Conservation (phyloP, 2,329 filamentous ascomycete genomes). For the Neurospora sp. region DNA sequence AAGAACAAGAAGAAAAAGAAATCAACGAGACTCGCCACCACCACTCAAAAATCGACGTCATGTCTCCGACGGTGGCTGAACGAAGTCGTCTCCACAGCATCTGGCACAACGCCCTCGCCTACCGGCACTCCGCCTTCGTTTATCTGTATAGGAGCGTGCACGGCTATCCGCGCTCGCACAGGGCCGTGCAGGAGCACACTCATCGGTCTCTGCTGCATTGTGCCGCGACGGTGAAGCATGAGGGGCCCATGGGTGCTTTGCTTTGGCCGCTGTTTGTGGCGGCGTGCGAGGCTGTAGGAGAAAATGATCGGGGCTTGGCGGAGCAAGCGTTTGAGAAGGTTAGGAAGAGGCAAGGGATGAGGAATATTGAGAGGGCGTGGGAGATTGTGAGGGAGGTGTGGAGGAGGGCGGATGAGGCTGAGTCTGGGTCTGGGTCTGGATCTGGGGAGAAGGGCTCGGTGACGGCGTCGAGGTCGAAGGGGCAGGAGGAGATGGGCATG, state of each 20-base stretch:
- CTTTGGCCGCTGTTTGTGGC: conserved; percentile 57
- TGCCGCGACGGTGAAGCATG: conserved; percentile 41
- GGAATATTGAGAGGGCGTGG: conserved; percentile 53
- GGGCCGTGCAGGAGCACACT: conserved; percentile 43
- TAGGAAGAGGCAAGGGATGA: conserved; percentile 51
- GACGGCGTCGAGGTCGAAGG: background rate
- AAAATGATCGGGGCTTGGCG: conserved; percentile 41
- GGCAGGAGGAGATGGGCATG: conserved; percentile 10
- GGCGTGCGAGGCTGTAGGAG: conserved; percentile 45
- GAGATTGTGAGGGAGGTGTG: conserved; percentile 52
- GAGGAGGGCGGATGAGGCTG: conserved; percentile 35
- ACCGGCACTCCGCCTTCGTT: conserved; percentile 47
- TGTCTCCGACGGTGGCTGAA: conserved; percentile 20
- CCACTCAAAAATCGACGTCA: conserved; percentile 4
- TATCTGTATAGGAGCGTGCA: conserved; percentile 48
- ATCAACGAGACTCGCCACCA: conserved; percentile 2
- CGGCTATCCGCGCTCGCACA: conserved; percentile 34
- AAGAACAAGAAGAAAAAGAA: conserved; percentile 2
- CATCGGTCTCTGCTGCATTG: conserved; percentile 43
- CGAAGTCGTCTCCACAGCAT: conserved; percentile 40
- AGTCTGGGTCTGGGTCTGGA: background rate
- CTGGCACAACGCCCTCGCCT: conserved; percentile 49
- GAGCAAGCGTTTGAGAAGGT: conserved; percentile 41
- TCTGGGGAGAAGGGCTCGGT: background rate
- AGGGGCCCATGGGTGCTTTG: conserved; percentile 52